phyloP scores from a whole-genome alignment of 768 basidiomycete genomes.

The Termitomyces sp. region DNA sequence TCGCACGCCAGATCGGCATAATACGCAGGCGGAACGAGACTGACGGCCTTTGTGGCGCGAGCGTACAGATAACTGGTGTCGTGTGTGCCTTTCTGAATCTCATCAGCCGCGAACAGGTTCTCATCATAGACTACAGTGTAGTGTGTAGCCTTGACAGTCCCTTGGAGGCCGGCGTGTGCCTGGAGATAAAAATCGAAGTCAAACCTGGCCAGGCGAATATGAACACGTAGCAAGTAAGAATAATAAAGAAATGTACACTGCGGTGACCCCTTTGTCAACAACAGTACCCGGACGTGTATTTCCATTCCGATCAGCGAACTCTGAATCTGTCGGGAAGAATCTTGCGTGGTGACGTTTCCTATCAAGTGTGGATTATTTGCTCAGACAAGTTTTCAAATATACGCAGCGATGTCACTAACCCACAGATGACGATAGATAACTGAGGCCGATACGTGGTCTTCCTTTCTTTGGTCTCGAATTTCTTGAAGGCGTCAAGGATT shows the following conservation, averaged over 20 bases:
- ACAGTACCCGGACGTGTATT: constrained; percentile 80
- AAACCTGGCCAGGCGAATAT: constrained; percentile 34
- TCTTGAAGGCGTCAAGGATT: constrained; percentile 57
- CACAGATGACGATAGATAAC: constrained; percentile 74
- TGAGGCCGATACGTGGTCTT: constrained; percentile 49
- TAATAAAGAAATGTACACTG: constrained; percentile 37
- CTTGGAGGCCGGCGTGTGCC: constrained; percentile 72
- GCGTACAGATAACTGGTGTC: constrained; percentile 71
- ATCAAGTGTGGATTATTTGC: neutral
- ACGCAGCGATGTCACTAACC: constrained; percentile 24
- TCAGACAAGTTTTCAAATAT: neutral
- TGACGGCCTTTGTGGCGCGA: constrained; percentile 80
- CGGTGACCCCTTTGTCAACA: constrained; percentile 74
- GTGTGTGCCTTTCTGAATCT: constrained; percentile 69
- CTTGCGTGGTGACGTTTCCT: constrained; percentile 66
- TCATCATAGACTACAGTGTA: constrained; percentile 82
- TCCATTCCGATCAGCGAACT: constrained; percentile 56
- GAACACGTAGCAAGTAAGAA: constrained; percentile 9
- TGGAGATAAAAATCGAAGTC: constrained; percentile 68
- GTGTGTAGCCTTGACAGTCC: constrained; percentile 67
- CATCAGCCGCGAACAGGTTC: constrained; percentile 59
- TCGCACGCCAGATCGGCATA: constrained; percentile 84
- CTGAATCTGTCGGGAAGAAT: constrained; percentile 50
- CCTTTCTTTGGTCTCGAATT: constrained; percentile 34
- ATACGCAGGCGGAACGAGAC: constrained; percentile 74